phyloP scores from a whole-genome alignment of 805 yeast species.

The Candida multigemmis region DNA sequence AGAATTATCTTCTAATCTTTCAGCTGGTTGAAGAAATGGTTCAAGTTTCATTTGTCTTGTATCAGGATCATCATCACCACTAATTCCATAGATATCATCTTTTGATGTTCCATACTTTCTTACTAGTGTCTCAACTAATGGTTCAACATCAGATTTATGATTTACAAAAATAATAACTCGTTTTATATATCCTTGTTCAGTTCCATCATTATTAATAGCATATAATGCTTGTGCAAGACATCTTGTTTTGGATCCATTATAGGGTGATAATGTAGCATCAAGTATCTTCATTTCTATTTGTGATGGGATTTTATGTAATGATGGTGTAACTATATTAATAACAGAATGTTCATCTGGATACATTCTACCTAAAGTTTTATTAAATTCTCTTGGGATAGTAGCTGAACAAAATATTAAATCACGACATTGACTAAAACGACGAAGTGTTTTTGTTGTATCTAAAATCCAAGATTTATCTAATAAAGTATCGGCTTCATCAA shows the following conservation, averaged over 20 bases:
- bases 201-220: slow-evolving; percentile 76
- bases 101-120: slow-evolving; percentile 23
- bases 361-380: slow-evolving; percentile 44
- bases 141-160: slow-evolving; percentile 52
- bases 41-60: slow-evolving; percentile 50
- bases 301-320: slow-evolving; percentile 76
- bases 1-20: slow-evolving; percentile 24
- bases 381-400: slow-evolving; percentile 76
- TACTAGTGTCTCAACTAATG: slow-evolving; percentile 46
- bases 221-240: slow-evolving; percentile 84
- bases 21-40: slow-evolving; percentile 59
- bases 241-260: slow-evolving; percentile 71
- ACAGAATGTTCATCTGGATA: slow-evolving; percentile 51
- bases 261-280: slow-evolving; percentile 73
- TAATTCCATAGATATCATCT: slow-evolving; percentile 51
- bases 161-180: slow-evolving; percentile 83
- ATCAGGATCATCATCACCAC: slow-evolving; percentile 54
- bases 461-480: slow-evolving; percentile 73
- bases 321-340: slow-evolving; percentile 64
- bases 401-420: slow-evolving; percentile 81
- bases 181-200: slow-evolving; percentile 69
- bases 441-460: slow-evolving; percentile 51
- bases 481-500: slow-evolving; percentile 92
- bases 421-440: slow-evolving; percentile 40
- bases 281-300: slow-evolving; percentile 64